Evolutionary conservation across 345 rosid species (phyloP), one percentile per base, ranked within the genome.

Genomic region (Conringia planisiliqua): DNA sequence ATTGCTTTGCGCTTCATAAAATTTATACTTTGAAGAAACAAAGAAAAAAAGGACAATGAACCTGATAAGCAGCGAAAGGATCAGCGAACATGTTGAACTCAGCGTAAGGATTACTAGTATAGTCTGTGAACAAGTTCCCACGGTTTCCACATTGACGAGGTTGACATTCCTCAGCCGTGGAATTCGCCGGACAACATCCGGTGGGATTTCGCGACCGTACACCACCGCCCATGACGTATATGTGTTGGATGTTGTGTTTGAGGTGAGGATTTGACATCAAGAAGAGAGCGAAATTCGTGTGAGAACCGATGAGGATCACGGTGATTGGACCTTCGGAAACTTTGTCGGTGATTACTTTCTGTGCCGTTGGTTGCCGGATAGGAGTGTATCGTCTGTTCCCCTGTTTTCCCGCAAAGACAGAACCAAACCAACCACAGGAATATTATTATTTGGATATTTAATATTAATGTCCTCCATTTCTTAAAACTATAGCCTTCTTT

Each of bases 21-120:
- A 55, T 36, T 36, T 16, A 32, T 46, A 27, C 16, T 18, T 18
- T 16, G 12, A 33, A 57, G 42, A 29, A 55, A 67, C 24, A 10
- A 14, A 51, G n/a, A 24, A 0, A 22, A 12, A 18, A 20, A 10
- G 3, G 44, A 65, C 9, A 59, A 68, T 4, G 22, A 20, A 89
- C 96, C 90, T 91, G 97, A 70, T 91, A 89, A 38, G 98, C 87
- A 51, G 98, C 92, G 50, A 93, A 91, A 64, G 98, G 98, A 71
- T 93, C 97, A 26, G 65, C 88, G 46, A 89, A 93, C 39, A 89
- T 81, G 78, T 93, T 93, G 80, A 89, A 93, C 83, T 93, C 97
- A 0, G 94, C 97, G 54, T 85, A 93, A 58, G 97, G 98, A 76
- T 91, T 93, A 55, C 86, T 86, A n/a, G 77, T 51, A 46, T 80